These are phyloP conservation scores for Chlorella vulgaris DNA, from an alignment of 139 green algal species.

Conservation along the genomic window DNA sequence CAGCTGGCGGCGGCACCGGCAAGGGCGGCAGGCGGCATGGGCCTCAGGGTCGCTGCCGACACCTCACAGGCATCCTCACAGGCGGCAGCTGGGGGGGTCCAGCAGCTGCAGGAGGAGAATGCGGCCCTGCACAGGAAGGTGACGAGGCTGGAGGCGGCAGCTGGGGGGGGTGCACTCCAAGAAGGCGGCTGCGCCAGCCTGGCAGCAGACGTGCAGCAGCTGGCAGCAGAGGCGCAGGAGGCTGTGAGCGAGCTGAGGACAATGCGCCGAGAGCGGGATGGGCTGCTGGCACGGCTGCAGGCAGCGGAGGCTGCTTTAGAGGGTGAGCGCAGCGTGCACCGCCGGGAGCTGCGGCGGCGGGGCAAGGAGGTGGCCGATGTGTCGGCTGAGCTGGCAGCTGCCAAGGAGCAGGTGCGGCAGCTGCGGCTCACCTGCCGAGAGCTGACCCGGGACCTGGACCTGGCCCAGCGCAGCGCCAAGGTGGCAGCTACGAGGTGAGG, in stretches of 20 bases:
- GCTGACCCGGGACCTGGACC: constrained; percentile 63
- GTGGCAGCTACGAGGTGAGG: constrained; percentile 30
- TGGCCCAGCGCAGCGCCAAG: constrained; percentile 27
- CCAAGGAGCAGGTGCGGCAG: constrained; percentile 58
- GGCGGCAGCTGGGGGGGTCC: constrained; percentile 41
- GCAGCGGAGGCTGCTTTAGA: constrained; percentile 65
- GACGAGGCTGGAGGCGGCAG: neutral
- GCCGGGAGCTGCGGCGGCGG: constrained; percentile 67
- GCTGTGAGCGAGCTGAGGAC: constrained; percentile 55
- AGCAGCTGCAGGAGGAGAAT: constrained; percentile 73
- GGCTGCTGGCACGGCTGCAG: constrained; percentile 60
- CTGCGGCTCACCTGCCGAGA: constrained; percentile 53
- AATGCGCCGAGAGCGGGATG: constrained; percentile 73
- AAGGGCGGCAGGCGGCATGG: neutral
- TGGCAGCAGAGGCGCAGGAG: constrained; percentile 53
- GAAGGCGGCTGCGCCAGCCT: neutral
- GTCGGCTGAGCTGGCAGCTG: constrained; percentile 40
- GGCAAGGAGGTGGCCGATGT: constrained; percentile 51
- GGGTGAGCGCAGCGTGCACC: constrained; percentile 65
- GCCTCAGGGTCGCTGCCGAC: neutral
- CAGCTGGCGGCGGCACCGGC: constrained; percentile 34
- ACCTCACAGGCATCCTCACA: neutral
- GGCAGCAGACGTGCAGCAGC: constrained; percentile 38
- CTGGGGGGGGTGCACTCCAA: neutral
- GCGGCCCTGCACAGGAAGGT: constrained; percentile 51